Conservation (phyloP, 371 early-diverging fungal genomes). For the Rhizopus delemar region DNA sequence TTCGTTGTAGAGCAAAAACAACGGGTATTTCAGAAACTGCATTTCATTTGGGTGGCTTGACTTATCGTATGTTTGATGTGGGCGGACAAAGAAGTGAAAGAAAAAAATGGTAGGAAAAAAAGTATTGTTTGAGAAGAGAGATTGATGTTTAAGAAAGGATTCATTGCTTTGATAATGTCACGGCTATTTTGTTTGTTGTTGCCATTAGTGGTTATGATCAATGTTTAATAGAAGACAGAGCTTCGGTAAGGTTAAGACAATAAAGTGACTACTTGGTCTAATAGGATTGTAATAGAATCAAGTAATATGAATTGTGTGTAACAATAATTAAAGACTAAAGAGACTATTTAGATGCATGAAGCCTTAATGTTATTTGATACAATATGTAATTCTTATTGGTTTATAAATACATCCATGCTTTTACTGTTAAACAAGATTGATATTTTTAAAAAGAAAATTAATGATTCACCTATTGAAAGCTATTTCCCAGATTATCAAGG, state of each 20-base stretch:
- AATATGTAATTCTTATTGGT: constrained; percentile 94
- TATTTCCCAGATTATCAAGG: constrained; percentile 91
- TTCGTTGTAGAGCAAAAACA: constrained; percentile 82
- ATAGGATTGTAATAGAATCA: constrained; percentile 10
- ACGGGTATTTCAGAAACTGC: constrained; percentile 86
- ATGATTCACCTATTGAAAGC: constrained; percentile 68
- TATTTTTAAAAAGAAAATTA: constrained; percentile 86
- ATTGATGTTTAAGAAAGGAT: constrained; percentile 45
- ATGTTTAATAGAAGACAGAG: constrained; percentile 89
- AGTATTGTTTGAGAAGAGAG: not conserved
- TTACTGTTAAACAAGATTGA: constrained; percentile 96
- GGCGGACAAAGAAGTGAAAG: constrained; percentile 94
- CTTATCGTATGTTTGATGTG: constrained; percentile 90
- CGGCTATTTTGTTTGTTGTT: constrained; percentile 89
- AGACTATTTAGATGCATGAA: constrained; percentile 79
- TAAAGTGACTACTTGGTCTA: no score
- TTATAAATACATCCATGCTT: constrained; percentile 90
- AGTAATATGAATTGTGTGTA: constrained; percentile 1
- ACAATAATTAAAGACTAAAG: no score
- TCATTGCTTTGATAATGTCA: constrained; percentile 93
- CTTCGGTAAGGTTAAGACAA: constrained; percentile 65
- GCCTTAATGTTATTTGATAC: constrained; percentile 93
- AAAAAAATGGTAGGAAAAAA: constrained; percentile 74
- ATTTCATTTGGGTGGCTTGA: constrained; percentile 80
- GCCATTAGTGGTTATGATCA: constrained; percentile 95